A percentile compares a stretch with the other conserved stretches of the same genome.
Evolutionary conservation across 2,329 filamentous ascomycete genomes (phyloP).

Genomic region (Colletotrichum kahawae): DNA sequence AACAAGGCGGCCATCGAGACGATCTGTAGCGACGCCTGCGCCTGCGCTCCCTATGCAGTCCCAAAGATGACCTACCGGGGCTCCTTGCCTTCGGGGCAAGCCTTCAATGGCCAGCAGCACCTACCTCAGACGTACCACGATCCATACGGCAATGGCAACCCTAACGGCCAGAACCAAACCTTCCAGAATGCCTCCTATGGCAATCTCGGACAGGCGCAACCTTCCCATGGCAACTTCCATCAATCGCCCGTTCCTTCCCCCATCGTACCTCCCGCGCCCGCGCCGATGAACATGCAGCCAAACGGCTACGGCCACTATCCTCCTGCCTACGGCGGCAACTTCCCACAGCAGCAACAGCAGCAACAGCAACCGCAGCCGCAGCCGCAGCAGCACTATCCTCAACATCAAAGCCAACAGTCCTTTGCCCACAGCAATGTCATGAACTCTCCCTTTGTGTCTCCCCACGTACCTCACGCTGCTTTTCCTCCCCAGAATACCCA

Average conservation of each 20-base stretch:
- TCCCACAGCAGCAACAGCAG: conserved; percentile 27
- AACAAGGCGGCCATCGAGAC: conserved; percentile 11
- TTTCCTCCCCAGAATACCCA: conserved; percentile 9
- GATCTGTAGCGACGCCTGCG: conserved; percentile 9
- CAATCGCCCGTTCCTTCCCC: conserved; percentile 30
- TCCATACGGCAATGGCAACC: conserved; percentile 21
- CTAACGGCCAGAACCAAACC: conserved; percentile 21
- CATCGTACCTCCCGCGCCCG: conserved; percentile 28
- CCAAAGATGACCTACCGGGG: conserved; percentile 40
- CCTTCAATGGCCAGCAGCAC: conserved; percentile 41
- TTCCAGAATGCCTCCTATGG: conserved; percentile 19
- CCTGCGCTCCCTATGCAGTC: conserved; percentile 23
- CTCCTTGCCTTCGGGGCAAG: conserved; percentile 44
- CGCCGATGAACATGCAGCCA: conserved; percentile 24
- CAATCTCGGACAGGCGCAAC: conserved; percentile 29
- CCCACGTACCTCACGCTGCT: conserved; percentile 9
- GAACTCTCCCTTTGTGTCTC: conserved; percentile 8
- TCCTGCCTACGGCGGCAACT: conserved; percentile 25
- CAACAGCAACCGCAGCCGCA: conserved; percentile 30
- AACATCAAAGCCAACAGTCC: conserved; percentile 6
- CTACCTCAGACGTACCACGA: conserved; percentile 12
- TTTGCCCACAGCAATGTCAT: conserved; percentile 8
- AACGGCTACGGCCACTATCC: conserved; percentile 22
- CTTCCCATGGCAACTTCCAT: conserved; percentile 30
- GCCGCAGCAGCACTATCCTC: neutral